These are phyloP conservation scores for Thuidium tamariscinum DNA, from an alignment of 225 moss, liverwort and hornwort genomes.

Conservation along the genomic window DNA sequence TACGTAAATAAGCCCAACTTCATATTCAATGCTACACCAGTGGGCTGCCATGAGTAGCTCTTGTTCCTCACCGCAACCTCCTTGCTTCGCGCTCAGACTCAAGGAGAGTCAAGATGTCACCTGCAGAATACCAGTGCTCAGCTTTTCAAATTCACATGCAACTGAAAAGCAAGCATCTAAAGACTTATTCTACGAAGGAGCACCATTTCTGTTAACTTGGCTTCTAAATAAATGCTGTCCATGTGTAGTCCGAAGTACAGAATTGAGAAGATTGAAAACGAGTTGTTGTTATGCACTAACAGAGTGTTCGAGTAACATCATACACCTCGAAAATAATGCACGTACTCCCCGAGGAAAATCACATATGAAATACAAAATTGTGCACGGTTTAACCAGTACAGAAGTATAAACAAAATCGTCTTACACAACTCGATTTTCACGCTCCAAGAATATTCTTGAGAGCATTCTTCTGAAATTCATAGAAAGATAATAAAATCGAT, in stretches of 20 bases:
- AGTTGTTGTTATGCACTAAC: too few species aligned
- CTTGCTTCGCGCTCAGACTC: constrained; percentile 66
- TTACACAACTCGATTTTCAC: neutral
- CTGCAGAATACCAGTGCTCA: neutral
- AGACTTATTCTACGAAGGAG: neutral
- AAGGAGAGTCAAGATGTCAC: constrained; percentile 61
- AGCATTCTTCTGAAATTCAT: neutral
- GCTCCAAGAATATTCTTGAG: too few species aligned
- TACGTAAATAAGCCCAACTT: neutral
- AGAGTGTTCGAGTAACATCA: neutral
- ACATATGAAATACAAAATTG: too few species aligned
- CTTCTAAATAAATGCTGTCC: neutral
- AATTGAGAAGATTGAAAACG: neutral
- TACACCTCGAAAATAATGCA: neutral
- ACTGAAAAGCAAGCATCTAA: neutral
- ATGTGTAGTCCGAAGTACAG: neutral
- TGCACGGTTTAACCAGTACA: neutral
- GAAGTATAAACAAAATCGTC: neutral
- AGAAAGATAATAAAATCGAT: neutral
- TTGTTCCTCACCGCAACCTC: constrained; percentile 40
- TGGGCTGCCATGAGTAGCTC: neutral
- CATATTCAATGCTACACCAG: neutral
- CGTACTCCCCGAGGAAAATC: neutral
- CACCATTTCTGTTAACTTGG: neutral
- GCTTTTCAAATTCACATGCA: neutral